These are phyloP conservation scores for Leavenworthia alabamica DNA, from an alignment of 345 rosid species.

Conservation along the genomic window DNA sequence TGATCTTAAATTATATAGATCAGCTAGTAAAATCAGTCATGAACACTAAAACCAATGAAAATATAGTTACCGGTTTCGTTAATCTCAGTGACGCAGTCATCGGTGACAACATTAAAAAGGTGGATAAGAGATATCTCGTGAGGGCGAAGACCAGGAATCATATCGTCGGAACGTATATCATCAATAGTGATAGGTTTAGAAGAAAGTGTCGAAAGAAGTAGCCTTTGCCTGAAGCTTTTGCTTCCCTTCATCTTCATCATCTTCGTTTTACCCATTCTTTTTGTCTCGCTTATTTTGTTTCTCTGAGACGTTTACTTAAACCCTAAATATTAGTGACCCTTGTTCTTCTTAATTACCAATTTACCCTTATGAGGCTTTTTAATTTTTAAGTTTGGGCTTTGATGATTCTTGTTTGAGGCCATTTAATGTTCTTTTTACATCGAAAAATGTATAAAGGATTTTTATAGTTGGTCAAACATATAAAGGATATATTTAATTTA, in stretches of 20 bases:
- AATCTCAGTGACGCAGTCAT: conserved; percentile 60
- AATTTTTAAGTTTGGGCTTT: too few species aligned
- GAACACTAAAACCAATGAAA: background rate
- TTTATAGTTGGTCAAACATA: too few species aligned
- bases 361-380: background rate
- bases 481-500: too few species aligned
- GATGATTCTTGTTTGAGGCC: too few species aligned
- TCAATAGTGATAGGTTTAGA: conserved; percentile 52
- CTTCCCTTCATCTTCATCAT: conserved; percentile 55
- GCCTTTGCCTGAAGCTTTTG: conserved; percentile 63
- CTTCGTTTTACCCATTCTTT: too few species aligned
- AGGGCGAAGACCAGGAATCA: conserved; percentile 66
- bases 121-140: conserved; percentile 79
- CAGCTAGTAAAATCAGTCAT: background rate
- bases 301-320: conserved; percentile 17
- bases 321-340: too few species aligned
- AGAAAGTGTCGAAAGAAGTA: conserved; percentile 66
- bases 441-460: too few species aligned
- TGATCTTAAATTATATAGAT: background rate
- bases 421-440: too few species aligned
- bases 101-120: conserved; percentile 61
- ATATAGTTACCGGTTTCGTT: conserved; percentile 59
- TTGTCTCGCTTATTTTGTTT: background rate
- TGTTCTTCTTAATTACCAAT: background rate
- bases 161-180: conserved; percentile 62